Base-by-base conservation (phyloP, 176 grass and related monocot genomes). In the Zea luxurians region DNA sequence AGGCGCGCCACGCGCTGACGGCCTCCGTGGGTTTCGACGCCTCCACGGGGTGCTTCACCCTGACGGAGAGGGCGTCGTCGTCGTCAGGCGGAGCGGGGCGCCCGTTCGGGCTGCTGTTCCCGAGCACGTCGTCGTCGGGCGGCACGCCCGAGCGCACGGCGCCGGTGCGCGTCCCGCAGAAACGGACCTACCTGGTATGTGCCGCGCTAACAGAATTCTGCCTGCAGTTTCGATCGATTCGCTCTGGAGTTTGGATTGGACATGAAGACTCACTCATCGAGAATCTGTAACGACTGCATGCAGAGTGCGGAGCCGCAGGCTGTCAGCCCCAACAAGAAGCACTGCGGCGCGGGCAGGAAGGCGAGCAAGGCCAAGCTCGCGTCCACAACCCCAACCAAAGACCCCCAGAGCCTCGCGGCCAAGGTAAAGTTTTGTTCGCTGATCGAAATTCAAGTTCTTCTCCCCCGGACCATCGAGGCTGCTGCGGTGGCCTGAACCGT, bases 371-470 rank as follows among this genome's bases (percentile, higher is more conserved):
- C 70, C 38, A 97, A 81, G 75, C 13, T 40, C 87, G 48, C 81
- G 71, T 54, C 68, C 52, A 49, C 61, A 41, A 67, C 68, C 45
- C 82, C 89, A 27, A 81, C 85, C 16, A 90, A 88, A 64, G 89
- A 90, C 43, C 84, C 89, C 15, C 94, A 97, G 77, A 91, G 86
- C 64, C 53, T 87, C 59, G 76, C 86, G 36, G 94, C 94, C 13
- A 97, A 97, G 94, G 94, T 93, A 66, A 66, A 73, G 4, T 35
- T 47, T 37, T 65, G 9, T 27, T 11, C 7, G 0, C 17, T 37
- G 41, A 37, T 43, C 13, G 1, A 50, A 48, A 17, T 10, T 10
- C 17, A 9, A 52, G 15, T 7, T 13, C 21, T 15, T 48, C 48
- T 13, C 12, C 6, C 57, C 35, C 5, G 16, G 1, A 27, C 52